Evolutionary conservation across 139 green algal species (phyloP), one percentile per base, ranked within the genome.

Genomic region (Parachlorella kessleri): DNA sequence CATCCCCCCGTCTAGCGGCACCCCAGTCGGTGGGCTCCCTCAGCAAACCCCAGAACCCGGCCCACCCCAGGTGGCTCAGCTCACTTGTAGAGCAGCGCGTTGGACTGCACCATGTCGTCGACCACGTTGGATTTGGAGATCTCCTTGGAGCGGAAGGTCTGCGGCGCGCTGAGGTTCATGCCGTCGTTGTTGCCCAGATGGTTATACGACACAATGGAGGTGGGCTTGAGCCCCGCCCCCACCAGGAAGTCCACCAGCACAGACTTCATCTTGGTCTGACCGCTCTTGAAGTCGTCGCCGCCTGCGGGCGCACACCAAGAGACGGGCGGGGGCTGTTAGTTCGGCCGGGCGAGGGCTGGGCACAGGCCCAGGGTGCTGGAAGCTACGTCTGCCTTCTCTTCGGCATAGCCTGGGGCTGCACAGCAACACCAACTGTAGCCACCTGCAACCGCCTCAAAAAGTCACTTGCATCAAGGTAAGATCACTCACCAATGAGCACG

Each of bases 161-260:
- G 92, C 2, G 97, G 97, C 26, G 96, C 97, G 2, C 82, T 94
- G 26, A 99, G 90, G 91, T 99, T 99, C 79, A 95, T 92, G 72
- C 97, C 97, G 82, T 99, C 97, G 83, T 99, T 99, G 92, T 99
- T 99, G 75, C 97, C 97, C 64, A 99, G 87, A 84, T 99, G 97
- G 88, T 99, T 99, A 91, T 99, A 99, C 32, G 86, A 95, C 38
- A 99, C 97, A 66, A 99, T 99, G 66, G 90, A 94, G 48, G 91
- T 95, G 30, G 97, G 97, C 92, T 99, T 99, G 81, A 99, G 93
- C 77, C 97, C 97, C 3, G 97, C 97, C 53, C 97, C 96, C 37
- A 99, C 96, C 76, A 99, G 78, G 70, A 93, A 97, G 86, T 99
- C 97, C 30, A 99, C 97, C 72, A 99, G 86, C 53, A 99, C 97